Conservation (phyloP, 345 rosid genomes). For the Firmiana major region DNA sequence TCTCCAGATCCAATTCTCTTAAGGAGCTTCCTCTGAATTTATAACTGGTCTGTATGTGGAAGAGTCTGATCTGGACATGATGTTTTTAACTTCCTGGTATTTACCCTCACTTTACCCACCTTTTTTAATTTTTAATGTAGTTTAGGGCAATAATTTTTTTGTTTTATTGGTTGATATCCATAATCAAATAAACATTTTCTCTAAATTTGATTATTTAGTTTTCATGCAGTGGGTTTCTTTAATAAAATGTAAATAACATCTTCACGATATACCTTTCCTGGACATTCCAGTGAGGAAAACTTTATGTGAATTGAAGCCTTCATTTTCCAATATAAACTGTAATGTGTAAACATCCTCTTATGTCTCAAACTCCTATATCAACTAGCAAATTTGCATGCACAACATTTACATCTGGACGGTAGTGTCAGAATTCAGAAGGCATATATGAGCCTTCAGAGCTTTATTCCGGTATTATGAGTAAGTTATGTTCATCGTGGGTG, state of each 20-base stretch:
- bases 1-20: neutral
- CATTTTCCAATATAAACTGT: neutral
- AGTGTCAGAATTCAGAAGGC: neutral
- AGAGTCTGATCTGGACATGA: neutral
- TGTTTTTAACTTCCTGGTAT: too few species aligned
- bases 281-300: neutral
- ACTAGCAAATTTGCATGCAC: neutral
- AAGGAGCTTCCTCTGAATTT: neutral
- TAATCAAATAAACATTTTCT: neutral
- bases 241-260: too few species aligned
- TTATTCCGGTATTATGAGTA: neutral
- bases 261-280: too few species aligned
- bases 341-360: too few species aligned
- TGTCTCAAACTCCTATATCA: neutral
- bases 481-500: neutral
- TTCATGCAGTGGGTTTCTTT: too few species aligned
- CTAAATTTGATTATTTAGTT: neutral
- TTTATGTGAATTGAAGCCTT: neutral
- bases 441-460: neutral
- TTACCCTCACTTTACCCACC: too few species aligned
- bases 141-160: neutral
- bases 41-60: neutral
- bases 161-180: neutral
- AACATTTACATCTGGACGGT: neutral
- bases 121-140: neutral